Evolutionary conservation across 202 grass and related monocot genomes (phyloP).

Genomic region (Schoenoplectus triqueter): DNA sequence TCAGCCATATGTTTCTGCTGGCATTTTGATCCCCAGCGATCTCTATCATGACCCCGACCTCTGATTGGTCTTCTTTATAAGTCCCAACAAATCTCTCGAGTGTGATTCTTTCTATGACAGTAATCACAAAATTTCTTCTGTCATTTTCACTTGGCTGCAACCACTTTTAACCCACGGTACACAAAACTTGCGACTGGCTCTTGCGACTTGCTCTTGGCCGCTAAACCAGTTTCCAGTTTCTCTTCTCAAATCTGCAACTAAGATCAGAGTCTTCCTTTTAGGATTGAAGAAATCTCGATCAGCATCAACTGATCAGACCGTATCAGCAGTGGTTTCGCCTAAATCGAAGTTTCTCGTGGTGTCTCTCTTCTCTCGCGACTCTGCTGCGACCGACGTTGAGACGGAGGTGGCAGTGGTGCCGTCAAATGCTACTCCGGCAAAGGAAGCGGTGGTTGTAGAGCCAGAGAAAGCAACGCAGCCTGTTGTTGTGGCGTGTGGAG

Average conservation of each 20-base stretch:
- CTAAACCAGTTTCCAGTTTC: conserved; percentile 40
- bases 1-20: no score
- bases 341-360: conserved; percentile 58
- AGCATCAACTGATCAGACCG: conserved; percentile 21
- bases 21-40: no score
- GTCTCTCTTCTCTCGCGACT: conserved; percentile 83
- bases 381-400: conserved; percentile 47
- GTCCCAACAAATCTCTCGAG: no score
- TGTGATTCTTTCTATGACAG: no score
- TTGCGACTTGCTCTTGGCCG: no score
- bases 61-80: no score
- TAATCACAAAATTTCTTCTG: no score
- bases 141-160: no score
- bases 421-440: not conserved
- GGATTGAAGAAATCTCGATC: conserved; percentile 69
- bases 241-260: conserved; percentile 70
- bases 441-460: not conserved
- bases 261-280: conserved; percentile 82
- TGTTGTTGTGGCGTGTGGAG: conserved; percentile 56
- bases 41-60: no score
- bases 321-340: not conserved
- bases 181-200: no score
- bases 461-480: conserved; percentile 16
- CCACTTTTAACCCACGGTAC: no score
- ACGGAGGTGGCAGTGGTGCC: conserved; percentile 37